Percentiles rank a stretch among this genome's conserved stretches.
phyloP scores from a whole-genome alignment of 2,329 filamentous ascomycete genomes.

The Camptophora hylomeconis region DNA sequence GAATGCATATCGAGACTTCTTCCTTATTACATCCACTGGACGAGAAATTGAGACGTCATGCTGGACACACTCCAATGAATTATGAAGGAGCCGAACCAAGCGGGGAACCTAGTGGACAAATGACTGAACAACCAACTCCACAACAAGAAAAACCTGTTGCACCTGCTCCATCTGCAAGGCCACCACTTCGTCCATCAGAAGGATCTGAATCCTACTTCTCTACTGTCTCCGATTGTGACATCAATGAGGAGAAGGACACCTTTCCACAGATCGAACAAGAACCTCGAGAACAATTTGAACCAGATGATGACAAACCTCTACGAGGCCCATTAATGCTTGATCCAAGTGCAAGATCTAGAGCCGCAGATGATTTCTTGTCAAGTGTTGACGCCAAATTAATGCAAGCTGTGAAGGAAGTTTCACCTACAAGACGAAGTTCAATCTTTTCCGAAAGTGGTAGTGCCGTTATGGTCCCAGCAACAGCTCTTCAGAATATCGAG shows the following conservation, averaged over 20 bases:
- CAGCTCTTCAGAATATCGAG: conserved; percentile 9
- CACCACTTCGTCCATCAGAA: conserved; percentile 24
- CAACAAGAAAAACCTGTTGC: conserved; percentile 23
- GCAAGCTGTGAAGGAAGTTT: conserved; percentile 26
- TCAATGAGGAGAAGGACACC: conserved; percentile 4
- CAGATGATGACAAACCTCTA: conserved; percentile 30
- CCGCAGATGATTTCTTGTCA: conserved; percentile 25
- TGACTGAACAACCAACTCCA: conserved; percentile 12
- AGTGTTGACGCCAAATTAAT: conserved; percentile 31
- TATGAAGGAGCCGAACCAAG: conserved; percentile 24
- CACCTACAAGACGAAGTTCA: too few relatives aligned
- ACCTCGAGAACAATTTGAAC: conserved; percentile 13
- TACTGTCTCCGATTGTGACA: conserved; percentile 6
- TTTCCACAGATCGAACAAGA: conserved; percentile 5
- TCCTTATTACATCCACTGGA: conserved; percentile 24
- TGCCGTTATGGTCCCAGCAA: background rate
- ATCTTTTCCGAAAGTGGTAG: conserved; percentile 5
- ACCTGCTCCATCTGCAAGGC: conserved; percentile 19
- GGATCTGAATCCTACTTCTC: conserved; percentile 29
- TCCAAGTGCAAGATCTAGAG: conserved; percentile 28
- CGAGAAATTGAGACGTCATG: conserved; percentile 27
- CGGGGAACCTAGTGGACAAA: conserved; percentile 14
- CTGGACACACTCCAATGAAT: conserved; percentile 33
- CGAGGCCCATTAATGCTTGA: conserved; percentile 30
- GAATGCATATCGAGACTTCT: conserved; percentile 17